Evolutionary conservation across 495 filamentous ascomycete species (phyloP).

Genomic region (Aspergillus diversus): DNA sequence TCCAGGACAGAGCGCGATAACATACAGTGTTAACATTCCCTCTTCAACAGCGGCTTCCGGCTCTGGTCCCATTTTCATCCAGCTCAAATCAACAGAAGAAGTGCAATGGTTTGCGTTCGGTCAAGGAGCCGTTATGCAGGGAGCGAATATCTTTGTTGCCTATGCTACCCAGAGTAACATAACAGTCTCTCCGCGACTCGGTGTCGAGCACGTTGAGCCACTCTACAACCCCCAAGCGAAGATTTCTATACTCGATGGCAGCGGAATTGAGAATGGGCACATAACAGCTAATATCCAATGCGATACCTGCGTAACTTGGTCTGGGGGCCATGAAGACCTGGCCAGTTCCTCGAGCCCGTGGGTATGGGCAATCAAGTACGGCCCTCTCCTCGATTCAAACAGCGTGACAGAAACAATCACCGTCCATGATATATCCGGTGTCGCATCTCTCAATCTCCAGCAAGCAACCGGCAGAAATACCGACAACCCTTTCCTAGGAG

Average conservation of each 20-base stretch:
- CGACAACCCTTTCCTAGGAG: slow-evolving; percentile 60
- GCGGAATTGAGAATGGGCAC: slow-evolving; percentile 53
- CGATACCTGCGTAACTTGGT: slow-evolving; percentile 58
- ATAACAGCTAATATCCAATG: slow-evolving; percentile 65
- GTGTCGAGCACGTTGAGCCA: slow-evolving; percentile 53
- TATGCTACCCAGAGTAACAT: slow-evolving; percentile 62
- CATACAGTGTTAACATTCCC: not conserved
- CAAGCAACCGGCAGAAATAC: slow-evolving; percentile 55
- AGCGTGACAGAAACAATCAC: slow-evolving; percentile 48
- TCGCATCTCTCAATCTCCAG: slow-evolving; percentile 59
- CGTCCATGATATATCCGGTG: slow-evolving; percentile 56
- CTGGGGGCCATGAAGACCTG: slow-evolving; percentile 32
- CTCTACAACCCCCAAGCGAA: slow-evolving; percentile 44
- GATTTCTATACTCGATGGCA: slow-evolving; percentile 58
- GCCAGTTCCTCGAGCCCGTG: slow-evolving; percentile 46
- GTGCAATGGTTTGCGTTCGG: slow-evolving; percentile 67
- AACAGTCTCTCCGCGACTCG: slow-evolving; percentile 62
- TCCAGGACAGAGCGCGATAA: not conserved
- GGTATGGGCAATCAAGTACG: slow-evolving; percentile 65
- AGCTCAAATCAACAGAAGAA: slow-evolving; percentile 56
- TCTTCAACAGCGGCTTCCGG: not conserved
- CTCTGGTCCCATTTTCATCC: slow-evolving; percentile 53
- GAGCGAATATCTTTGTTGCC: slow-evolving; percentile 66
- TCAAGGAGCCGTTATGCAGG: slow-evolving; percentile 59
- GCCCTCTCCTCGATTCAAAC: slow-evolving; percentile 56